Evolutionary conservation across 2,329 filamentous ascomycete species (phyloP).

Genomic region (Fusarium stilboides): DNA sequence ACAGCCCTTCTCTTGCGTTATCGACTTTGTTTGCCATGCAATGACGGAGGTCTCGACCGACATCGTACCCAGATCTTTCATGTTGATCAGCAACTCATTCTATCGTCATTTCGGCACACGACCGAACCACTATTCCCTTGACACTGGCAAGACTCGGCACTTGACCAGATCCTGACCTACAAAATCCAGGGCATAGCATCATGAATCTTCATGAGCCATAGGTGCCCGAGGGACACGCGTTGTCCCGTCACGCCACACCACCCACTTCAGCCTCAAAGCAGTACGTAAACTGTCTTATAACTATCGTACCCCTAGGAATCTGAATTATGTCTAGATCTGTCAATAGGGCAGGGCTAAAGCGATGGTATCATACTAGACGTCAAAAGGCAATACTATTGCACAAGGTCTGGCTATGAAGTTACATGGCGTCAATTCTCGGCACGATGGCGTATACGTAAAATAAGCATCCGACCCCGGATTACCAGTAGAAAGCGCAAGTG

Average conservation of each 20-base stretch:
- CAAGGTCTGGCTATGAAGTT: conserved; percentile 11
- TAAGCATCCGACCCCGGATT: conserved; percentile 4
- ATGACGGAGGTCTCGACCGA: not conserved
- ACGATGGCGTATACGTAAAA: conserved; percentile 18
- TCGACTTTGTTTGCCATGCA: not conserved
- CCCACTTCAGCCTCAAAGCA: conserved; percentile 29
- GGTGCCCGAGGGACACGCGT: not conserved
- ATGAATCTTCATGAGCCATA: not conserved
- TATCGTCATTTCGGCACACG: conserved; percentile 22
- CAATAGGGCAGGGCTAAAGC: not conserved
- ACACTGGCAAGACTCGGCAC: conserved; percentile 18
- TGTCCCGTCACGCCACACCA: conserved; percentile 32
- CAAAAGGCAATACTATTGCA: conserved; percentile 28
- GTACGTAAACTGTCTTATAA: conserved; percentile 29
- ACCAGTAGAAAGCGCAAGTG: not conserved
- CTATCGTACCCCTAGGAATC: conserved; percentile 7
- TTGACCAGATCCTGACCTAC: conserved; percentile 19
- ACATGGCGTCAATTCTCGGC: conserved; percentile 24
- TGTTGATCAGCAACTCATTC: conserved; percentile 22
- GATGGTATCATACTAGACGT: conserved; percentile 41
- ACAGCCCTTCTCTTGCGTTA: conserved; percentile 6
- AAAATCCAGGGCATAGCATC: conserved; percentile 3
- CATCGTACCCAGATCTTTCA: conserved; percentile 17
- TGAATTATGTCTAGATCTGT: not conserved
- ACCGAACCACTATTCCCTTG: conserved; percentile 13